These are phyloP conservation scores for Coprinellus aureogranulatus DNA, from an alignment of 768 basidiomycete genomes.

Conservation along the genomic window DNA sequence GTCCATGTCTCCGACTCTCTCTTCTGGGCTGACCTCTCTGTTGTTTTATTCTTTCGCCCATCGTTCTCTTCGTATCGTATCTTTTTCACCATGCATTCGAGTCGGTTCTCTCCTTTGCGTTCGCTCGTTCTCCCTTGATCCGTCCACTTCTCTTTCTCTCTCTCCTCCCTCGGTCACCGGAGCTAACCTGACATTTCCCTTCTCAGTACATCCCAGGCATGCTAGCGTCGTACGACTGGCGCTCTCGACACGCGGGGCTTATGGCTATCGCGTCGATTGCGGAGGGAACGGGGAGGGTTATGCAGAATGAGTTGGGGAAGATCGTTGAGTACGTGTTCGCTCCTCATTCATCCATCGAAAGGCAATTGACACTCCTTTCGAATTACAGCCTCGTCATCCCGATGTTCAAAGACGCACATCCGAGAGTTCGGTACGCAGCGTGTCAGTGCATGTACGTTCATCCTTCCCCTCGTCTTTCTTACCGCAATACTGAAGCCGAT, in stretches of 20 bases:
- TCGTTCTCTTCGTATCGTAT: too few relatives aligned
- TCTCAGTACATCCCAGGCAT: constrained; percentile 71
- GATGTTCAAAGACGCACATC: constrained; percentile 76
- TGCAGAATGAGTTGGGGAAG: constrained; percentile 79
- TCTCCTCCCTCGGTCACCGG: background rate
- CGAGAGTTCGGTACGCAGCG: constrained; percentile 71
- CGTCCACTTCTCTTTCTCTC: background rate
- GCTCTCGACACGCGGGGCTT: constrained; percentile 77
- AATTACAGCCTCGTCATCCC: constrained; percentile 63
- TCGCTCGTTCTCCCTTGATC: too few relatives aligned
- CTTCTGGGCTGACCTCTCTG: too few relatives aligned
- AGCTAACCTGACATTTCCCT: background rate
- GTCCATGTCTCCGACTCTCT: too few relatives aligned
- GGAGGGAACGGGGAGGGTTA: constrained; percentile 79
- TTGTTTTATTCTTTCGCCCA: too few relatives aligned
- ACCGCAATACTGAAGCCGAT: too few relatives aligned
- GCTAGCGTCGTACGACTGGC: constrained; percentile 81
- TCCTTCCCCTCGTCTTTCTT: background rate
- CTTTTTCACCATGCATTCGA: too few relatives aligned
- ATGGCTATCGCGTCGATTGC: constrained; percentile 86
- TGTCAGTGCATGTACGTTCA: constrained; percentile 80
- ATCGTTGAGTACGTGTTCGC: constrained; percentile 64
- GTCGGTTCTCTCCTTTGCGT: too few relatives aligned
- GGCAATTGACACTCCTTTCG: too few relatives aligned
- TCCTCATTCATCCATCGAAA: background rate